Conservation (phyloP, 192 early-diverging fungal genomes). For the Glomus cerebriforme region DNA sequence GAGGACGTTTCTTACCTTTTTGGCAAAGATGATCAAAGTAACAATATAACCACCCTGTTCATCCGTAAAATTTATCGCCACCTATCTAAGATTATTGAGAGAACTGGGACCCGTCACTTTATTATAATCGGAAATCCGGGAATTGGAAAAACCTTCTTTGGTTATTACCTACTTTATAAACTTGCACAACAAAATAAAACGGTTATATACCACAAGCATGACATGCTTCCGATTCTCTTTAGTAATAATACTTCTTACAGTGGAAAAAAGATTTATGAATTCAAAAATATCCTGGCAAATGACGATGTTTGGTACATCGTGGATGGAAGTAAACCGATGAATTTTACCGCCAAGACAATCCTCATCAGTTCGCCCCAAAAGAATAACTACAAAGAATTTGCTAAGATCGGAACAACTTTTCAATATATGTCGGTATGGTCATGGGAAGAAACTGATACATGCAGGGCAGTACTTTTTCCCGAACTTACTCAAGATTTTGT, state of each 20-base stretch:
- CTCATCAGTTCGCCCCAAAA: neutral
- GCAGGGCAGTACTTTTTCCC: neutral
- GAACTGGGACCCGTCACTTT: neutral
- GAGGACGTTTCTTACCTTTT: slow-evolving; percentile 7
- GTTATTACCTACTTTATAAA: slow-evolving; percentile 15
- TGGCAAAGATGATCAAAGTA: slow-evolving; percentile 8
- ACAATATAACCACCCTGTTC: neutral
- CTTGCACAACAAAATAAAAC: slow-evolving; percentile 10
- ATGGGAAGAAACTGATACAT: neutral
- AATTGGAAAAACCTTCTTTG: slow-evolving; percentile 24
- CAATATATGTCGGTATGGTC: slow-evolving; percentile 4
- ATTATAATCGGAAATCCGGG: slow-evolving; percentile 11
- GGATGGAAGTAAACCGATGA: neutral
- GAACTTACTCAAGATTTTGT: neutral
- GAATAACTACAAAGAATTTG: neutral
- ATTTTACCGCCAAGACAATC: slow-evolving; percentile 16
- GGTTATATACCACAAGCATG: slow-evolving; percentile 24
- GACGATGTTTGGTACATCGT: slow-evolving; percentile 19
- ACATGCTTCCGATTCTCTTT: slow-evolving; percentile 12
- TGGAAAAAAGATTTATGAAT: neutral
- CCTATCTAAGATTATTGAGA: slow-evolving; percentile 20
- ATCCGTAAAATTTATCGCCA: slow-evolving; percentile 21
- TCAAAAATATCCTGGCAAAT: neutral
- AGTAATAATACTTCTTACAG: neutral
- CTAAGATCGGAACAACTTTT: neutral